These are phyloP conservation scores for Tetrahymena thermophila DNA, from an alignment of 73 alveolate species.

Conservation along the genomic window DNA sequence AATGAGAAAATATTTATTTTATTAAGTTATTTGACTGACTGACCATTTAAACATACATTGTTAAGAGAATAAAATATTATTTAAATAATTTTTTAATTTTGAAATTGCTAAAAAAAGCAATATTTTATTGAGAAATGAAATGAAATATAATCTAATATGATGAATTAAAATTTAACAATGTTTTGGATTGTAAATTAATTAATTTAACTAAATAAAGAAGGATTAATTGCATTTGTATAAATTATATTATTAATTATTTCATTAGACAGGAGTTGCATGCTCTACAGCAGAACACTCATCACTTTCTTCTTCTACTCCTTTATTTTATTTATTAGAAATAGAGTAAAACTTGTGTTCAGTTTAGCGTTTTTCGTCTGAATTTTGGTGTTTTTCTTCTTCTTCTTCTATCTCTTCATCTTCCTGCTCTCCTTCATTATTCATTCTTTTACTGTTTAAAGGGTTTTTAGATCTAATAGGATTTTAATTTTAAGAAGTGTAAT, in stretches of 20 bases:
- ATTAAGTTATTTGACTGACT: too few relatives aligned
- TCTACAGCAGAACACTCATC: not conserved
- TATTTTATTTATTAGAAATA: not conserved
- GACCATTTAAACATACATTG: too few relatives aligned
- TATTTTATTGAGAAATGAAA: too few relatives aligned
- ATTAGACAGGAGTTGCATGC: not conserved
- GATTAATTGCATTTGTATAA: not conserved
- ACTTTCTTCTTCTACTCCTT: not conserved
- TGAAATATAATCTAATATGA: too few relatives aligned
- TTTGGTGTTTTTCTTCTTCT: not conserved
- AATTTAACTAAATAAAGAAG: not conserved
- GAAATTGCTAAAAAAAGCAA: too few relatives aligned
- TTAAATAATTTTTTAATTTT: too few relatives aligned
- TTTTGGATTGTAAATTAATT: too few relatives aligned
- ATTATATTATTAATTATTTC: not conserved
- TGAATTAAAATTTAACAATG: too few relatives aligned
- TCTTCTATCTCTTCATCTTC: not conserved
- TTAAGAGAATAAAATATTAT: too few relatives aligned
- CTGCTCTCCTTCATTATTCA: not conserved
- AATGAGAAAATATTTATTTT: too few relatives aligned
- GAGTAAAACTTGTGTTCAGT: not conserved
- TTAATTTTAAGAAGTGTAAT: not conserved
- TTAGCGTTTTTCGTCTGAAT: not conserved
- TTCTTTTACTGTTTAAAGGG: not conserved
- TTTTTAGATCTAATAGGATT: not conserved